These are phyloP conservation scores for Novymonas esmeraldas DNA, from an alignment of 208 protist genomes.

Conservation along the genomic window DNA sequence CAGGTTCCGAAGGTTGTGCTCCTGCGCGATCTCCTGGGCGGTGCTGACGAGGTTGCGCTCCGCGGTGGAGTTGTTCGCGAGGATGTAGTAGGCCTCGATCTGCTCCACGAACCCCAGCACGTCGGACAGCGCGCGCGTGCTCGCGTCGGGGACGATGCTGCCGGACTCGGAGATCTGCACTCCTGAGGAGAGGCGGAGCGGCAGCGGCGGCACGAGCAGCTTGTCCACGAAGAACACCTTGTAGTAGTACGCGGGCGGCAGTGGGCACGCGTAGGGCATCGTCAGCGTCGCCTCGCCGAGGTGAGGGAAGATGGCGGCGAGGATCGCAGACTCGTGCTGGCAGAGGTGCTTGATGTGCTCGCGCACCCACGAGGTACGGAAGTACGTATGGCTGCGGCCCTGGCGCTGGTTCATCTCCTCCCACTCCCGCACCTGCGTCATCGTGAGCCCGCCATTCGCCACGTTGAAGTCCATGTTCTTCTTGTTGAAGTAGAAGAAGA, in stretches of 20 bases:
- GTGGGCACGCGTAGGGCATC: constrained; percentile 51
- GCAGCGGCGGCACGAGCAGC: constrained; percentile 84
- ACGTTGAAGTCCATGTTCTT: constrained; percentile 65
- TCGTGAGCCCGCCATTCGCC: constrained; percentile 49
- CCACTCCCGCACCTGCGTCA: constrained; percentile 67
- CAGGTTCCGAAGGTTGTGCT: constrained; percentile 87
- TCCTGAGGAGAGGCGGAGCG: constrained; percentile 81
- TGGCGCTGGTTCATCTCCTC: constrained; percentile 62
- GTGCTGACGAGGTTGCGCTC: constrained; percentile 48
- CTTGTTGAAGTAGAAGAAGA: constrained; percentile 88
- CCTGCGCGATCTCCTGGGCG: constrained; percentile 69
- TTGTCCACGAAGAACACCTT: constrained; percentile 89
- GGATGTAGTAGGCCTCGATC: constrained; percentile 81
- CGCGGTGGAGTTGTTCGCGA: constrained; percentile 64
- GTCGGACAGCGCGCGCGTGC: constrained; percentile 70
- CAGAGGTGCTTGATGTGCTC: constrained; percentile 88
- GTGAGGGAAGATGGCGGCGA: constrained; percentile 77
- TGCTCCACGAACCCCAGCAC: constrained; percentile 82
- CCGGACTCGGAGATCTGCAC: constrained; percentile 73
- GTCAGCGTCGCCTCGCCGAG: constrained; percentile 75
- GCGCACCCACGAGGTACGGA: constrained; percentile 52
- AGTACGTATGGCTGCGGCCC: constrained; percentile 74
- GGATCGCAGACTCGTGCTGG: constrained; percentile 60
- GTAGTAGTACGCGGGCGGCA: constrained; percentile 66
- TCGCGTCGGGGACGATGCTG: constrained; percentile 61